Base-by-base conservation (phyloP, 805 yeast genomes). In the Clavispora santaluciae region DNA sequence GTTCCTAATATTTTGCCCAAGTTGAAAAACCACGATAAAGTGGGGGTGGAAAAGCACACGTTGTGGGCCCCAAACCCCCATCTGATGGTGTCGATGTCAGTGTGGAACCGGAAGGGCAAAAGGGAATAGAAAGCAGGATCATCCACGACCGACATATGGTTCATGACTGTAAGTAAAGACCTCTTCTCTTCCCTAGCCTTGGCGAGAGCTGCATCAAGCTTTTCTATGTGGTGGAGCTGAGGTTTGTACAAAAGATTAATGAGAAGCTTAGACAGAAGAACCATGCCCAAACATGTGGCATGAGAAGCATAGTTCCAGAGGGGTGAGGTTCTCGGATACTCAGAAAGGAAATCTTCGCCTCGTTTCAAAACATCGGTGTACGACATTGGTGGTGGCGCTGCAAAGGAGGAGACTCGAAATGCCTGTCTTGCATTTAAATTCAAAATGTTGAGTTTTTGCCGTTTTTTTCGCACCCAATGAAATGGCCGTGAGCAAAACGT, bases 31-130 rank as follows among this genome's bases (percentile, higher is more conserved):
- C 56, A 70, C 7, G 79, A 61, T 2, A 75, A 58, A 3, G 70
- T 51, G 20, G 61, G 63, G 44, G 68, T 76, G 18, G 79, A 75
- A 62, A 93, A 91, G 58, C 98, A 91, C 29, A 91, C 78, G 59
- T 93, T 90, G 38, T 83, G 78, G 9, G 99, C 99, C 0, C 95
- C 99, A 41, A 93, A 70, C 5, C 96, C 90, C 98, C 98, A 91
- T 54, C 99, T 73, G 40, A 88, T 78, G 39, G 77, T 74, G 46
- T 80, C 84, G 13, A 85, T 64, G 41, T 79, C 76, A 11, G 67
- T 61, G 50, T 78, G 84, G 50, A 76, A 77, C 28, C 78, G 70
- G 76, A 81, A 73, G 0, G 97, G 96, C 43, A 90, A 68, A 25
- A 84, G 76, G 0, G 95, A 95, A 86, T 95, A 91, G 33, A 87